Conservation (phyloP, 2,329 filamentous ascomycete species). For the Gaeumannomyces sp. region DNA sequence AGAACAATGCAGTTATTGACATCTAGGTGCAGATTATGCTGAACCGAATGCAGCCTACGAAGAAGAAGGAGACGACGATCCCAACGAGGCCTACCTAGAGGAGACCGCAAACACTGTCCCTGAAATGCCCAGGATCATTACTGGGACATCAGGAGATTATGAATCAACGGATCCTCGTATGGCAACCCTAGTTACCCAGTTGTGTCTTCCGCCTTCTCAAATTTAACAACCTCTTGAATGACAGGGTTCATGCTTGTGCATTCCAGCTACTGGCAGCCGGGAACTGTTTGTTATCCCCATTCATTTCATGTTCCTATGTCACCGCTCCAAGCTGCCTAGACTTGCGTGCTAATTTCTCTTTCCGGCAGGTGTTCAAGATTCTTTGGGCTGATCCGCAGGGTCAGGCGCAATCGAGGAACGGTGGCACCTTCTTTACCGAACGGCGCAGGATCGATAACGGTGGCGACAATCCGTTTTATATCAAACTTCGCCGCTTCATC, state of each 20-base stretch:
- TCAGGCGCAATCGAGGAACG: conserved; percentile 11
- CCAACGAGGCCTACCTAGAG: background rate
- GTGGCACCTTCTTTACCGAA: background rate
- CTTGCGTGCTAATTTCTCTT: background rate
- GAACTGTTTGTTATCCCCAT: background rate
- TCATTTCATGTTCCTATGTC: background rate
- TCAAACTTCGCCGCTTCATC: conserved; percentile 49
- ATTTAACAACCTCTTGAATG: background rate
- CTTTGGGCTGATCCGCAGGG: conserved; percentile 48
- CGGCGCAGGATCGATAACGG: background rate
- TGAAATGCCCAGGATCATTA: background rate
- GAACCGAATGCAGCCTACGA: background rate
- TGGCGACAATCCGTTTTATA: conserved; percentile 33
- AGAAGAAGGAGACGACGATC: background rate
- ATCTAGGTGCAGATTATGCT: background rate
- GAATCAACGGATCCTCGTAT: conserved; percentile 3
- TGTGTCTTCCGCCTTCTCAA: background rate
- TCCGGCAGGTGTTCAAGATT: conserved; percentile 46
- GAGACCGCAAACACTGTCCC: background rate
- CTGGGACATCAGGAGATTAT: background rate
- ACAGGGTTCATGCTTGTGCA: background rate
- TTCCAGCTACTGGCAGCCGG: background rate
- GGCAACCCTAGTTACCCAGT: background rate
- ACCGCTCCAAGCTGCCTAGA: background rate
- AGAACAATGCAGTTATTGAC: background rate